Base-by-base conservation (phyloP, 2,329 filamentous ascomycete species). In the Pyrenophora teres region DNA sequence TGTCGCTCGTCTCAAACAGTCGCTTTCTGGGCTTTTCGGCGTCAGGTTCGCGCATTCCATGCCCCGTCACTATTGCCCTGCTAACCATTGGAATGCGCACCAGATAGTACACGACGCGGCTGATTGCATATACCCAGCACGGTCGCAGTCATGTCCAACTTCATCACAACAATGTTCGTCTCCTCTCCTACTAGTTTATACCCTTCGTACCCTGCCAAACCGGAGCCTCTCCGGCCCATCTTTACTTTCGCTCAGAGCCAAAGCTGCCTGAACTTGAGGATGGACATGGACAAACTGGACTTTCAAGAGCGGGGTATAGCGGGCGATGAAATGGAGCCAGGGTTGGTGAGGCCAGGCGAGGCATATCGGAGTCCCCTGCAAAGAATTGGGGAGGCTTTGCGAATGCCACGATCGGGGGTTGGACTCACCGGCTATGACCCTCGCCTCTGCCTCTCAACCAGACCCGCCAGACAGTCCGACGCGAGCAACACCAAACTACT, bases 131-230 rank as follows among this genome's bases (percentile, higher is more conserved):
- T 27, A 52, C 51, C 55, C 50, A 57, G 57, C 23, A 21, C 32
- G 30, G 31, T 53, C 51, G 44, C 53, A 48, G 48, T 52, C 54
- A 46, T 46, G 44, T 83, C 87, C 72, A 88, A 87, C 62, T 89
- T 92, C 77, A 88, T 92, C 71, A 90, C 87, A 64, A 92, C 89
- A 74, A 89, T 90, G 87, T 90, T 80, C 78, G 87, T 89, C 60
- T 54, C 21, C 32, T 45, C 15, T 16, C 18, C 42, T 30, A 15
- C 15, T 16, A 19, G n/a, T 19, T 12, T 27, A 6, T 23, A 12
- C 12, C 27, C 7, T 40, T n/a, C 23, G 32, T 30, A 30, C 15
- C n/a, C 21, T 25, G 33, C 32, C 15, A 37, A 16, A 37, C 42
- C 21, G 36, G 18, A 33, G 25, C 32, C 21, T 21, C 15, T 25